A percentile compares a stretch with the other conserved stretches of the same genome.
phyloP scores from a whole-genome alignment of 2,329 filamentous ascomycete genomes.

The Neocucurbitaria cava region DNA sequence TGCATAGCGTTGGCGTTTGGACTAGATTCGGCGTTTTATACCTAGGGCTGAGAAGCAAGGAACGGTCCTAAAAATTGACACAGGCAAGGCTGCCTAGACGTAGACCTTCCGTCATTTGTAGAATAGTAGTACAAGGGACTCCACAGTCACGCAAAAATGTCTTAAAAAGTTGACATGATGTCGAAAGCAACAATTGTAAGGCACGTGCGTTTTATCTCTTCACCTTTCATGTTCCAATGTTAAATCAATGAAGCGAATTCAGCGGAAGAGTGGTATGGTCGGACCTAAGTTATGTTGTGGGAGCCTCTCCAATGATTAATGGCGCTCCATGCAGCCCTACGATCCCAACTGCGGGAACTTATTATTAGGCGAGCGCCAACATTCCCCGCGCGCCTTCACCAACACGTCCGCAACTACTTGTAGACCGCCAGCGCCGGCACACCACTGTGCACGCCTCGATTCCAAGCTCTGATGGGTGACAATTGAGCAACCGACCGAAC shows the following conservation, averaged over 20 bases:
- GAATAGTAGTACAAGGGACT: neutral
- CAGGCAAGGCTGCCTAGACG: neutral
- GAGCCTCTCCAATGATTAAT: neutral
- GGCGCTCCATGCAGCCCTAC: conserved; percentile 11
- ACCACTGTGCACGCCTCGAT: conserved; percentile 1
- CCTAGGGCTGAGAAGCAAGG: neutral
- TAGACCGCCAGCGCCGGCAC: conserved; percentile 19
- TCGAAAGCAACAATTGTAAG: neutral
- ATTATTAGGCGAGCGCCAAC: conserved; percentile 33
- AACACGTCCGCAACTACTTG: conserved; percentile 30
- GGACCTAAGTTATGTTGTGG: neutral
- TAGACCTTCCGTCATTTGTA: neutral
- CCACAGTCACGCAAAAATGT: neutral
- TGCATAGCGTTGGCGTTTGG: conserved; percentile 20
- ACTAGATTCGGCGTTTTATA: neutral
- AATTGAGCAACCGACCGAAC: conserved; percentile 20
- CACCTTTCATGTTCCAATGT: neutral
- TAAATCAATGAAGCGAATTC: neutral
- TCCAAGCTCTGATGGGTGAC: conserved; percentile 29
- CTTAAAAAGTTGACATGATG: too few relatives aligned
- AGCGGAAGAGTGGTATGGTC: neutral
- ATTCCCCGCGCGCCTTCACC: conserved; percentile 36
- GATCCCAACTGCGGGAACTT: conserved; percentile 15
- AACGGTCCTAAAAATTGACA: neutral
- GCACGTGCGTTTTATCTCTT: neutral